Evolutionary conservation across 371 early-diverging fungal species (phyloP).

Genomic region (Chytridium lagenaria): DNA sequence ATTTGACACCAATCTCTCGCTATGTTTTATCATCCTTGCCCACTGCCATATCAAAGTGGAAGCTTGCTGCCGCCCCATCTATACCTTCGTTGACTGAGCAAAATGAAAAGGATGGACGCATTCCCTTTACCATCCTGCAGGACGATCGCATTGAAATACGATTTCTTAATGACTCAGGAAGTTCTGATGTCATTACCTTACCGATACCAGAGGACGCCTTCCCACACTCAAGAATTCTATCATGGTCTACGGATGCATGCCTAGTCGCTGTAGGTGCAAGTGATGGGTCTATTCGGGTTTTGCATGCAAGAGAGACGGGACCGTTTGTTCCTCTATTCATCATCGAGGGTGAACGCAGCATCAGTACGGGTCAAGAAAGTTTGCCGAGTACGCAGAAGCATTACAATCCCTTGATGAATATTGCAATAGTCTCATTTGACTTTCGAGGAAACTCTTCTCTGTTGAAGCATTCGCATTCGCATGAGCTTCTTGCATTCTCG

Average conservation of each 20-base stretch:
- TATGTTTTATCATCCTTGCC: neutral
- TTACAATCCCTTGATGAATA: neutral
- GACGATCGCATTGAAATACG: constrained; percentile 9
- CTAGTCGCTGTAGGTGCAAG: neutral
- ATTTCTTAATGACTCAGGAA: neutral
- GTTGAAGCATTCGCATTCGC: neutral
- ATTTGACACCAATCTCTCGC: neutral
- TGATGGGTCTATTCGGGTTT: neutral
- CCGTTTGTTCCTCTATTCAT: constrained; percentile 1
- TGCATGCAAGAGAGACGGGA: neutral
- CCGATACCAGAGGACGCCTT: neutral
- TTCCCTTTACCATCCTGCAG: neutral
- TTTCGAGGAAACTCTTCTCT: neutral
- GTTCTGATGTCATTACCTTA: neutral
- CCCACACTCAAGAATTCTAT: constrained; percentile 8
- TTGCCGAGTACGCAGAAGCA: neutral
- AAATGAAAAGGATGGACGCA: neutral
- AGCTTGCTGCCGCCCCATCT: neutral
- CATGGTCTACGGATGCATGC: neutral
- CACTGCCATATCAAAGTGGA: neutral
- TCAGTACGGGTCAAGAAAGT: neutral
- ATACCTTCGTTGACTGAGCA: neutral
- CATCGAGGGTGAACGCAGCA: neutral
- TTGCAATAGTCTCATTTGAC: neutral
- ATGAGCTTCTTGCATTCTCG: constrained; percentile 4